phyloP scores from a whole-genome alignment of 805 yeast species.

The Candida coleopterorum region DNA sequence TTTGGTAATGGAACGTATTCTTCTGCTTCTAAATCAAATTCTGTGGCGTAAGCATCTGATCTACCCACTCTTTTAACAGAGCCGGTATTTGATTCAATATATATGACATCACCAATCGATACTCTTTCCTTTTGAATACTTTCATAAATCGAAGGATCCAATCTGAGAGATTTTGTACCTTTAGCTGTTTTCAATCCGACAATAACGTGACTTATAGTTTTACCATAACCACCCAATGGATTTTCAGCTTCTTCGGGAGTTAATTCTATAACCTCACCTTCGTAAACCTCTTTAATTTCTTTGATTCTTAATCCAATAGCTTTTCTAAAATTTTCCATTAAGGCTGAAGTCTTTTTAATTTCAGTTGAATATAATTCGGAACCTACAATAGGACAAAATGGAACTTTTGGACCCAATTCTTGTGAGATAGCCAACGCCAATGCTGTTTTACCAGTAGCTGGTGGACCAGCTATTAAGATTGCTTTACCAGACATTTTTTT shows the following conservation, averaged over 20 bases:
- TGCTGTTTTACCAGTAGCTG: conserved; percentile 98
- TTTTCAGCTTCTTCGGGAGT: conserved; percentile 95
- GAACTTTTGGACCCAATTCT: conserved; percentile 94
- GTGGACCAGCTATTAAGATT: conserved; percentile 93
- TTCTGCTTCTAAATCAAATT: conserved; percentile 96
- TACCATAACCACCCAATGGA: conserved; percentile 97
- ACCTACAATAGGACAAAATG: conserved; percentile 96
- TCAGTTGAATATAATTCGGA: conserved; percentile 93
- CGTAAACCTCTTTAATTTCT: conserved; percentile 96
- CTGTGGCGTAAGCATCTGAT: conserved; percentile 98
- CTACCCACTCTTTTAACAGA: conserved; percentile 96
- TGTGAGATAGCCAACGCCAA: conserved; percentile 94
- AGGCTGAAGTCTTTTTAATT: conserved; percentile 91
- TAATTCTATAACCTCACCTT: conserved; percentile 95
- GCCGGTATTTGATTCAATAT: conserved; percentile 96
- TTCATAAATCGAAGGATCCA: conserved; percentile 92
- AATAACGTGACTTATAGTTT: conserved; percentile 89
- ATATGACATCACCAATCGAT: conserved; percentile 92
- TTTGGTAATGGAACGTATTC: conserved; percentile 98
- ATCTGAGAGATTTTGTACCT: conserved; percentile 82
- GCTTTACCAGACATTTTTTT: conserved; percentile 95
- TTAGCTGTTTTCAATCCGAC: conserved; percentile 90
- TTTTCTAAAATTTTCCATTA: conserved; percentile 94
- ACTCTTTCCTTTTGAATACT: conserved; percentile 93
- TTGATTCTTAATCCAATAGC: conserved; percentile 95